phyloP scores from a whole-genome alignment of 192 early-diverging fungal genomes.

The Coemansia erecta region DNA sequence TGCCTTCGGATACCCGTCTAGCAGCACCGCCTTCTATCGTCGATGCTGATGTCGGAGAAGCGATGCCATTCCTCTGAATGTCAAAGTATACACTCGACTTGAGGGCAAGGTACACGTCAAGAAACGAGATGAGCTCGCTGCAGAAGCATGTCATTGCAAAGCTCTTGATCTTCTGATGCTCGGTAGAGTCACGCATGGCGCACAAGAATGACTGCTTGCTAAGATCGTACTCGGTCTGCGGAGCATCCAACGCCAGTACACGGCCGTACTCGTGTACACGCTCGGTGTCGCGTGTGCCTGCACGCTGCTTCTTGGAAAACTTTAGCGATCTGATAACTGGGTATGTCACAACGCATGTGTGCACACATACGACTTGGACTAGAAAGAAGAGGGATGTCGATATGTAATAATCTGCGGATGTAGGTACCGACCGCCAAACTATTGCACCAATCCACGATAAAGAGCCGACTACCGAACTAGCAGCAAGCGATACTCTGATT shows the following conservation, averaged over 20 bases:
- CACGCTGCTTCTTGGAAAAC: constrained; percentile 1
- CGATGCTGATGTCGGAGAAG: neutral
- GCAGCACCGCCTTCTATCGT: neutral
- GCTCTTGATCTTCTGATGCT: constrained; percentile 17
- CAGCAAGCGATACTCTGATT: constrained; percentile 19
- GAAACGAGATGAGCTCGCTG: constrained; percentile 24
- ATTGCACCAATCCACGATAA: constrained; percentile 13
- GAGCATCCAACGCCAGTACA: constrained; percentile 11
- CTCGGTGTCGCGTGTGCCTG: neutral
- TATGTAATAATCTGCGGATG: neutral
- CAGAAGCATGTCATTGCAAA: constrained; percentile 32
- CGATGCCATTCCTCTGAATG: neutral
- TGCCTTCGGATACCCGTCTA: neutral
- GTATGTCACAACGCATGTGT: constrained; percentile 13
- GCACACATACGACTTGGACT: constrained; percentile 13
- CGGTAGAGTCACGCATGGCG: constrained; percentile 21
- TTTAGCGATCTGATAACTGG: constrained; percentile 14
- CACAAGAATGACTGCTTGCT: constrained; percentile 21
- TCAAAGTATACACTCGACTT: constrained; percentile 15
- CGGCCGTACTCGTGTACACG: constrained; percentile 5
- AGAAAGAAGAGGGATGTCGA: constrained; percentile 17
- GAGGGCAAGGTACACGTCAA: constrained; percentile 21
- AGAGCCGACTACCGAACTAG: constrained; percentile 9
- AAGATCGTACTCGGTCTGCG: constrained; percentile 13
- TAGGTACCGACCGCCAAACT: constrained; percentile 8